phyloP scores from a whole-genome alignment of 2,329 filamentous ascomycete species.

The Daldinia sp. region DNA sequence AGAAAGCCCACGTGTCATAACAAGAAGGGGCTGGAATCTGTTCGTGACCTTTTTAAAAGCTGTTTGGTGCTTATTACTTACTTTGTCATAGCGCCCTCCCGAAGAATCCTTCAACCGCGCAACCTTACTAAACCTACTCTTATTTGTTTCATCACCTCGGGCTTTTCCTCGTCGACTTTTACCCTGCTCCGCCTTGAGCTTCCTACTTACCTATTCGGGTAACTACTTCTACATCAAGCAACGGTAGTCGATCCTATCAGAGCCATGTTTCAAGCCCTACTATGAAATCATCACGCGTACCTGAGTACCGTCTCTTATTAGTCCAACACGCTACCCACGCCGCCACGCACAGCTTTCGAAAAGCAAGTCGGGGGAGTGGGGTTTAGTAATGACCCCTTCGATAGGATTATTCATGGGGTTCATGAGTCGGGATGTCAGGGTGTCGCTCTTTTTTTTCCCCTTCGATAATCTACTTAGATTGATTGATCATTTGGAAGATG shows the following conservation, averaged over 20 bases:
- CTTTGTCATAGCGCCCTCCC: conserved; percentile 16
- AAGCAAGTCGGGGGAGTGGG: conserved; percentile 23
- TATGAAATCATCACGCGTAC: conserved; percentile 22
- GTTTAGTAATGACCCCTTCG: conserved; percentile 19
- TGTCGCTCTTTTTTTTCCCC: conserved; percentile 17
- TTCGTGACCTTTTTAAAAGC: conserved; percentile 28
- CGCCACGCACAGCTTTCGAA: conserved; percentile 5
- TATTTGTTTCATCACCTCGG: conserved; percentile 42
- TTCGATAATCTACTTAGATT: conserved; percentile 49
- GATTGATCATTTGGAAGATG: conserved; percentile 44
- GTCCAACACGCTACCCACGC: conserved; percentile 15
- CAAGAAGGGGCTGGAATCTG: conserved; percentile 41
- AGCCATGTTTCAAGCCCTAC: conserved; percentile 24
- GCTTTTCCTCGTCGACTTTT: conserved; percentile 34
- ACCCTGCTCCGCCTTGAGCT: conserved; percentile 25
- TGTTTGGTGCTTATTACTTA: conserved; percentile 39
- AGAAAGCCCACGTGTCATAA: conserved; percentile 49
- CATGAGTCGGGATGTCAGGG: conserved; percentile 34
- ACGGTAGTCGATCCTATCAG: conserved; percentile 26
- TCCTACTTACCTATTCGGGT: conserved; percentile 24
- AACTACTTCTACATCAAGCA: conserved; percentile 10
- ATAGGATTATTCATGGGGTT: conserved; percentile 29
- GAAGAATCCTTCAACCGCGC: conserved; percentile 32
- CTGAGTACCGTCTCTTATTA: conserved; percentile 14
- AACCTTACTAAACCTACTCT: conserved; percentile 38